Conservation (phyloP, 768 basidiomycete genomes). For the Leccinum aurantiacum region DNA sequence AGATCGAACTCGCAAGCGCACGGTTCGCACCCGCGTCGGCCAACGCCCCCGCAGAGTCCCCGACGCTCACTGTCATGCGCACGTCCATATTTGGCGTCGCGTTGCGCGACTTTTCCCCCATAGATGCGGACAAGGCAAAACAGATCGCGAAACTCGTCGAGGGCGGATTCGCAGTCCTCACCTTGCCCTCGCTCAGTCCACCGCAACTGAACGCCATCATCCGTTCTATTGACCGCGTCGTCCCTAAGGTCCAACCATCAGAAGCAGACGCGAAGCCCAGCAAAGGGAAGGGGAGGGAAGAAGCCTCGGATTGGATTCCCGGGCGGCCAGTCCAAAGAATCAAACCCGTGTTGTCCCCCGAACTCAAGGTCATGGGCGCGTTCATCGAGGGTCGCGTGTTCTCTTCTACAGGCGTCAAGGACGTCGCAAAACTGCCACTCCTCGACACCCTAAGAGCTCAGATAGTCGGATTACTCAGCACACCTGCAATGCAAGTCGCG, state of each 20-base stretch:
- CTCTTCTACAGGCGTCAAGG: conserved; percentile 53
- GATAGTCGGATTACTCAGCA: conserved; percentile 79
- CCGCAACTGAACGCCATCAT: conserved; percentile 69
- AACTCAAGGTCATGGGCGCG: conserved; percentile 73
- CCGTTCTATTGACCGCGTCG: conserved; percentile 61
- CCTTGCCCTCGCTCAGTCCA: conserved; percentile 66
- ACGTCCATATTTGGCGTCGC: conserved; percentile 81
- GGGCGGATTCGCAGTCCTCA: conserved; percentile 66
- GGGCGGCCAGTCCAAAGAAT: conserved; percentile 66
- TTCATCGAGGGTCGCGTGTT: conserved; percentile 77
- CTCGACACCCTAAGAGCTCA: conserved; percentile 77
- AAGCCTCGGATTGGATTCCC: conserved; percentile 61
- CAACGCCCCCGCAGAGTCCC: conserved; percentile 32
- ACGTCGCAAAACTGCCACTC: conserved; percentile 73
- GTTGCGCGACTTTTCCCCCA: conserved; percentile 55
- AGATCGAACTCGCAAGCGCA: conserved; percentile 58
- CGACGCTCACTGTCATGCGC: conserved; percentile 67
- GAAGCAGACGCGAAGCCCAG: conserved; percentile 48
- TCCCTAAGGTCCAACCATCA: conserved; percentile 56
- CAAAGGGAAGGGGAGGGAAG: conserved; percentile 50
- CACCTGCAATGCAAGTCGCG: conserved; percentile 72
- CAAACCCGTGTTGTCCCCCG: conserved; percentile 56
- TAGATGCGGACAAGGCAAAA: conserved; percentile 48
- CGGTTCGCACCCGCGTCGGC: conserved; percentile 35
- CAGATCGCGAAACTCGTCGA: conserved; percentile 55